These are phyloP conservation scores for Dichotomocladium elegans DNA, from an alignment of 371 early-diverging fungal species.

Conservation along the genomic window DNA sequence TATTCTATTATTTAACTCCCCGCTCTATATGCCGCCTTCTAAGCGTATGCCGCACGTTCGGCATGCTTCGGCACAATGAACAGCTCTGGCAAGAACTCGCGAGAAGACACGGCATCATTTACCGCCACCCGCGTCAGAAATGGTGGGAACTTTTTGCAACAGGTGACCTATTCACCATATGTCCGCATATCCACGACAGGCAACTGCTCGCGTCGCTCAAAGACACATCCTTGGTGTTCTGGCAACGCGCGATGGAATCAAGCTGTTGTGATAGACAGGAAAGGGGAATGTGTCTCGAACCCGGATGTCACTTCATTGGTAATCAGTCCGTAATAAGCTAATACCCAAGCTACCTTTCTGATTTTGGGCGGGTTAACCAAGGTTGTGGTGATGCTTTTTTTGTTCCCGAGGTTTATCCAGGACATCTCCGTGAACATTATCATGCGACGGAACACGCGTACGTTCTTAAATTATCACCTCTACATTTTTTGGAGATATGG, in stretches of 20 bases:
- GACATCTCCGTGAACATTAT: slow-evolving; percentile 10
- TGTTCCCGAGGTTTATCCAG: slow-evolving; percentile 3
- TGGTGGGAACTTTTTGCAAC: slow-evolving; percentile 6
- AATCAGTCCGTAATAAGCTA: background rate
- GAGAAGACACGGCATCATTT: background rate
- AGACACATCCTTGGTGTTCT: background rate
- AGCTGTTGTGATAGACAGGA: background rate
- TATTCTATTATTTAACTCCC: slow-evolving; percentile 1
- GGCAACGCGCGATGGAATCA: background rate
- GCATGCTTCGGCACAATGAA: background rate
- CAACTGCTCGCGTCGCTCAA: background rate
- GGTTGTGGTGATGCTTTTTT: slow-evolving; percentile 11
- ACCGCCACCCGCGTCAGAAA: background rate
- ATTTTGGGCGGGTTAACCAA: background rate
- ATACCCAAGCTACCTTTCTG: background rate
- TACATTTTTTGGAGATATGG: slow-evolving; percentile 10
- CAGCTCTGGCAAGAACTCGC: slow-evolving; percentile 6
- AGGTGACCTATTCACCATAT: slow-evolving; percentile 1
- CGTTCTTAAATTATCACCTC: slow-evolving; percentile 1
- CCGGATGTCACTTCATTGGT: slow-evolving; percentile 1
- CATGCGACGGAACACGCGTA: slow-evolving; percentile 1
- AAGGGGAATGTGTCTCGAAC: background rate
- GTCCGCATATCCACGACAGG: slow-evolving; percentile 1
- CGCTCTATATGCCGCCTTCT: background rate
- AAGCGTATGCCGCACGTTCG: background rate